Evolutionary conservation across 2,329 filamentous ascomycete genomes (phyloP).

Genomic region (Apiospora koreana): DNA sequence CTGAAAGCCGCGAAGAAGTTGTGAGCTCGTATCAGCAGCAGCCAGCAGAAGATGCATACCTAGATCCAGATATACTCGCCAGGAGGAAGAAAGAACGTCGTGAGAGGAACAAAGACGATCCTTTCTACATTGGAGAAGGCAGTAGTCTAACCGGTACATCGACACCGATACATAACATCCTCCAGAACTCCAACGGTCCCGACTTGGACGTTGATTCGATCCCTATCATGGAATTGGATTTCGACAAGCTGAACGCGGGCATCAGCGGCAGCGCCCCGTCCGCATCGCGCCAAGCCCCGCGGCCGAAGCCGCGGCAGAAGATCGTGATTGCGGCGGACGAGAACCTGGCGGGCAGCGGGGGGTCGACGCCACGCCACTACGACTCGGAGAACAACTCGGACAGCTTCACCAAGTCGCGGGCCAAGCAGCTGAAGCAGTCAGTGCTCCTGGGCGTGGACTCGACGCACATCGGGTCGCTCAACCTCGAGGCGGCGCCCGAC

Average conservation of each 20-base stretch:
- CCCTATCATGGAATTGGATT: slow-evolving; percentile 89
- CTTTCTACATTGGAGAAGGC: slow-evolving; percentile 79
- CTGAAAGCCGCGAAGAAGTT: slow-evolving; percentile 46
- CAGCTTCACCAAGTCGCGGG: slow-evolving; percentile 48
- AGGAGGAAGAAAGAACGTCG: slow-evolving; percentile 73
- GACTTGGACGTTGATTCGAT: slow-evolving; percentile 92
- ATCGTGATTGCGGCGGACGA: slow-evolving; percentile 75
- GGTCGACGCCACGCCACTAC: slow-evolving; percentile 50
- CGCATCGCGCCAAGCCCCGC: slow-evolving; percentile 23
- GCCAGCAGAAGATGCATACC: slow-evolving; percentile 62
- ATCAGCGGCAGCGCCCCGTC: slow-evolving; percentile 32
- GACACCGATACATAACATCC: slow-evolving; percentile 78
- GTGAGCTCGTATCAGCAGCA: slow-evolving; percentile 59
- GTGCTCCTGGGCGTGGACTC: slow-evolving; percentile 83
- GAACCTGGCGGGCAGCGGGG: slow-evolving; percentile 59
- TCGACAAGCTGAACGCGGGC: slow-evolving; percentile 55
- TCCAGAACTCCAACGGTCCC: slow-evolving; percentile 70
- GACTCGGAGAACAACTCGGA: slow-evolving; percentile 57
- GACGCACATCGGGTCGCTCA: slow-evolving; percentile 73
- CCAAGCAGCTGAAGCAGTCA: slow-evolving; percentile 56
- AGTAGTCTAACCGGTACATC: slow-evolving; percentile 60
- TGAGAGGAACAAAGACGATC: slow-evolving; percentile 88
- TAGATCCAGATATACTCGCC: slow-evolving; percentile 74
- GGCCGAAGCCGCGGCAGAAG: slow-evolving; percentile 50
- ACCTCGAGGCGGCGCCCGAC: slow-evolving; percentile 57